These are phyloP conservation scores for Penicillium occitanis DNA, from an alignment of 2,329 filamentous ascomycete genomes.

Conservation along the genomic window DNA sequence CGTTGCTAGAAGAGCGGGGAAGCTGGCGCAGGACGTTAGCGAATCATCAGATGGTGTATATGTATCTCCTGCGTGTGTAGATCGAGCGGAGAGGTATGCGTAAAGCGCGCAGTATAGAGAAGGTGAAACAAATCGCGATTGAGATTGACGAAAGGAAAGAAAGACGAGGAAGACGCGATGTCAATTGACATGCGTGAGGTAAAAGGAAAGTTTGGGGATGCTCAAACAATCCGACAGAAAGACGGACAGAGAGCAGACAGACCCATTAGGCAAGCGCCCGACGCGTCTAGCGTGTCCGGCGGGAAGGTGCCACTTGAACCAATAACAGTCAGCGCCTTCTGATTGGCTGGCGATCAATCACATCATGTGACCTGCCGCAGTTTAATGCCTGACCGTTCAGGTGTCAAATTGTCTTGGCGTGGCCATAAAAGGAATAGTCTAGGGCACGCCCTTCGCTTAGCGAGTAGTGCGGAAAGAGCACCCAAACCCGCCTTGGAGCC, in stretches of 20 bases:
- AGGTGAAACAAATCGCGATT: not conserved
- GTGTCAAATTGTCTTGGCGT: constrained; percentile 2
- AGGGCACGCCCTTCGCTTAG: constrained; percentile 31
- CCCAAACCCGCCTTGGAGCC: constrained; percentile 27
- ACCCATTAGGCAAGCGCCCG: constrained; percentile 11
- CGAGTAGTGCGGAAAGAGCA: constrained; percentile 37
- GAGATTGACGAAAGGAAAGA: not conserved
- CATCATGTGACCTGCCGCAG: not conserved
- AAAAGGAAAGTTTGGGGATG: constrained; percentile 9
- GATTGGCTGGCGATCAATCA: not conserved
- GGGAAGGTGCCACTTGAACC: constrained; percentile 6
- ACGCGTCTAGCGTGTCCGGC: constrained; percentile 24
- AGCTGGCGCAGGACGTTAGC: constrained; percentile 21
- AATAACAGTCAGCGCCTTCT: not conserved
- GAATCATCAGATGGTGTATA: constrained; percentile 20
- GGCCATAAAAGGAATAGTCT: constrained; percentile 18
- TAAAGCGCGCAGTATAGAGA: not conserved
- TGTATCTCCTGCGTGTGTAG: not conserved
- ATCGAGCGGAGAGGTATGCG: not conserved
- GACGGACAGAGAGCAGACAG: not conserved
- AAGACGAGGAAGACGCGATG: not conserved
- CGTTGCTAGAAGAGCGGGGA: constrained; percentile 28
- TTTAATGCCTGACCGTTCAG: constrained; percentile 1
- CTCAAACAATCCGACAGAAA: not conserved
- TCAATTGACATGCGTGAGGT: constrained; percentile 8